Conservation (phyloP, 495 filamentous ascomycete genomes). For the Penicillium odoratum region DNA sequence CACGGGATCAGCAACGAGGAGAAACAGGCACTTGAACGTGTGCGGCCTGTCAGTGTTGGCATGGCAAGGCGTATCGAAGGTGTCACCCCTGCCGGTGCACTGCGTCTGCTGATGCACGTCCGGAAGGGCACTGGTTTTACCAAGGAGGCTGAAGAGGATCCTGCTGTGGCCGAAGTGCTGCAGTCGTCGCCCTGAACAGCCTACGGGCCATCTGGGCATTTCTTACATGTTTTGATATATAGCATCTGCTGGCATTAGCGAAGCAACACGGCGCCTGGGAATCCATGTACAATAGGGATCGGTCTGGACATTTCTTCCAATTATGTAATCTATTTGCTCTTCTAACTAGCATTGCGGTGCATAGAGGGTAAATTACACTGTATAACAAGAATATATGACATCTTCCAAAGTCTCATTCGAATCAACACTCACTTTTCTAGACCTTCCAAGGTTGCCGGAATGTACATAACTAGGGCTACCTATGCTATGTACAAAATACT, state of each 20-base stretch:
- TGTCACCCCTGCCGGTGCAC: conserved; percentile 53
- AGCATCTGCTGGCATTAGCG: conserved; percentile 16
- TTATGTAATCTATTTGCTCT: conserved; percentile 3
- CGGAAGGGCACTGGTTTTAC: conserved; percentile 26
- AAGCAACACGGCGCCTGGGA: conserved; percentile 8
- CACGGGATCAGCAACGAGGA: conserved; percentile 78
- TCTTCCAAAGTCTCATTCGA: no score
- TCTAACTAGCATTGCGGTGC: not conserved
- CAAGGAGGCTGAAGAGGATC: conserved; percentile 17
- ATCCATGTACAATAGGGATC: conserved; percentile 4
- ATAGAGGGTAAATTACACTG: not conserved
- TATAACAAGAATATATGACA: not conserved
- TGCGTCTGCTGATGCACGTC: conserved; percentile 48
- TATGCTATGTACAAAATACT: no score
- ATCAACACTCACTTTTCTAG: no score
- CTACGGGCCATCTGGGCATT: not conserved
- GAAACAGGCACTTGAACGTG: conserved; percentile 61
- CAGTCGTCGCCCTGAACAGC: conserved; percentile 17
- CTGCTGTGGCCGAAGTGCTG: conserved; percentile 17
- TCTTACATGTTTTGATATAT: conserved; percentile 7
- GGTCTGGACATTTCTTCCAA: not conserved
- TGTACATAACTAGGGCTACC: no score
- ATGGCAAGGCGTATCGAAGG: conserved; percentile 90
- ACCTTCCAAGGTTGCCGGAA: no score
- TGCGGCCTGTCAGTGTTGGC: conserved; percentile 78